A percentile compares a stretch with the other conserved stretches of the same genome.
Conservation (phyloP, 768 basidiomycete species). For the Amyloporia xantha region DNA sequence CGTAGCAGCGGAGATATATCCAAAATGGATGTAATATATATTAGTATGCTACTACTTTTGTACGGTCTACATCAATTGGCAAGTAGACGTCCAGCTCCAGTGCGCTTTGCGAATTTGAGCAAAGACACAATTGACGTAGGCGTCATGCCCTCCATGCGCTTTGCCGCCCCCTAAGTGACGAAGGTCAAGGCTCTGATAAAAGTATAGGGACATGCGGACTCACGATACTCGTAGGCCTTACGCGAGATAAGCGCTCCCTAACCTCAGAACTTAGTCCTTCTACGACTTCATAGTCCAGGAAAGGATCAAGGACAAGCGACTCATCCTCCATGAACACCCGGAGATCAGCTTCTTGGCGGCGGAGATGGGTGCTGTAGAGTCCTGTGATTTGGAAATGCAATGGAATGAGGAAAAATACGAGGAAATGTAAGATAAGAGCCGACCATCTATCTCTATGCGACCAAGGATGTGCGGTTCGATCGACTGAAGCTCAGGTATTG, state of each 20-base stretch:
- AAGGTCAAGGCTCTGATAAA: not conserved
- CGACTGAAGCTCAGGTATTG: conserved; percentile 43
- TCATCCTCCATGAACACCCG: conserved; percentile 73
- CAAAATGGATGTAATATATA: too few relatives aligned
- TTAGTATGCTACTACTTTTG: too few relatives aligned
- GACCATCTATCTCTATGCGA: conserved; percentile 70
- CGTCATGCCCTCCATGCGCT: conserved; percentile 92
- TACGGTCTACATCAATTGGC: too few relatives aligned
- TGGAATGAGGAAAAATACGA: not conserved
- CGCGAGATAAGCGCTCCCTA: conserved; percentile 50
- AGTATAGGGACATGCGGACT: conserved; percentile 12
- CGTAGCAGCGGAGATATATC: too few relatives aligned
- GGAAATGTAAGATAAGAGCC: conserved; percentile 5
- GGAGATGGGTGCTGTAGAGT: conserved; percentile 54
- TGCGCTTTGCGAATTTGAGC: conserved; percentile 52
- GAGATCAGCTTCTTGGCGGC: conserved; percentile 72
- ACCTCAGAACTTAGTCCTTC: conserved; percentile 73
- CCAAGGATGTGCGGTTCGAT: conserved; percentile 47
- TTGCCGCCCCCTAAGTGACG: conserved; percentile 69
- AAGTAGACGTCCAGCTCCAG: conserved; percentile 2
- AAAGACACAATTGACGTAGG: conserved; percentile 66
- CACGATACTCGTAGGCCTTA: conserved; percentile 67
- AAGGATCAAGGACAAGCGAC: conserved; percentile 55
- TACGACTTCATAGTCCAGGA: conserved; percentile 62
- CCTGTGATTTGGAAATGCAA: conserved; percentile 35